phyloP scores from a whole-genome alignment of 495 filamentous ascomycete genomes.

The Staphylotrichum longicolle region DNA sequence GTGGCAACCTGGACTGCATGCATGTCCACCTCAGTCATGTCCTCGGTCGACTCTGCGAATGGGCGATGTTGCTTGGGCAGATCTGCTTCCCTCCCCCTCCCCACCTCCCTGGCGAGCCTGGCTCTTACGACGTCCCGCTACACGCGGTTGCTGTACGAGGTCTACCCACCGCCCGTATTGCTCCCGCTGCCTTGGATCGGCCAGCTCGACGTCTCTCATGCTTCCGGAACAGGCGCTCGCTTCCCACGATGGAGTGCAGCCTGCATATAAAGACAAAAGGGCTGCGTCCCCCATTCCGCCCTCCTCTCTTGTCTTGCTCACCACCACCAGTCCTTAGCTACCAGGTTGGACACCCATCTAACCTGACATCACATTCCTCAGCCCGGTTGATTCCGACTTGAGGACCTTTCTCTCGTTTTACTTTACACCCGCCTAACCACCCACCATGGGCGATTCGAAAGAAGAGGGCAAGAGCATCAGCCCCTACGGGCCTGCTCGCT shows the following conservation, averaged over 20 bases:
- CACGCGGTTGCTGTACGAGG: not conserved
- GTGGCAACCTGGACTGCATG: too few species aligned
- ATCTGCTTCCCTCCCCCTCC: too few species aligned
- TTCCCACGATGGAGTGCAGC: not conserved
- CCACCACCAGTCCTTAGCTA: not conserved
- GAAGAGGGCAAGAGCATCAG: constrained; percentile 49
- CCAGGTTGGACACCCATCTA: too few species aligned
- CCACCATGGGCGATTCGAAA: constrained; percentile 38
- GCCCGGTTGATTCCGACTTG: too few species aligned
- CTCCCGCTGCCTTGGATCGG: not conserved
- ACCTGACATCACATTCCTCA: too few species aligned
- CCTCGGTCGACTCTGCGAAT: too few species aligned
- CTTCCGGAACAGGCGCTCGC: not conserved
- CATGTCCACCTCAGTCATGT: too few species aligned
- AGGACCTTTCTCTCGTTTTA: too few species aligned
- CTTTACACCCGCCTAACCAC: not conserved
- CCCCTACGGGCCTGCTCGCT: constrained; percentile 62
- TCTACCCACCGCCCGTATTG: not conserved
- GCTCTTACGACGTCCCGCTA: too few species aligned
- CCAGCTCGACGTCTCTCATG: not conserved
- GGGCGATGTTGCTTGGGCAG: too few species aligned
- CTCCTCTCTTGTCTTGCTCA: not conserved
- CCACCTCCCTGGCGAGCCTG: too few species aligned
- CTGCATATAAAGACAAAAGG: constrained; percentile 14
- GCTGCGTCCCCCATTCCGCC: not conserved